Evolutionary conservation across 169 alveolate genomes (phyloP).

Genomic region (Eimeria nieschulzi): DNA sequence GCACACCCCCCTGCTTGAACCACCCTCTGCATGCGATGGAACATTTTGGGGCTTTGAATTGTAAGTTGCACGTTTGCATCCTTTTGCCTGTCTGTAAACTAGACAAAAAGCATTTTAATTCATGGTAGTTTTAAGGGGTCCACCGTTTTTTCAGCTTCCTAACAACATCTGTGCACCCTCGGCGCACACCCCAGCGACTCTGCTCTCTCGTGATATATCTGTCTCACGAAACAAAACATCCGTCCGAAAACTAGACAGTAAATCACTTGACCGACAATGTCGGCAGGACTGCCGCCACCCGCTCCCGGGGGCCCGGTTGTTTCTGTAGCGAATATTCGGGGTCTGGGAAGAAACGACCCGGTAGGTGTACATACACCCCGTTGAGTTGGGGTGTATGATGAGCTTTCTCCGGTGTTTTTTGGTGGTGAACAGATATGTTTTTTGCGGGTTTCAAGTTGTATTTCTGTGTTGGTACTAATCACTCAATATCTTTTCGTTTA

Average conservation of each 20-base stretch:
- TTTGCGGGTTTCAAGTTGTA: neutral
- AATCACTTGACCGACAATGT: conserved; percentile 24
- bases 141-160: too few species aligned
- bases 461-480: neutral
- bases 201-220: too few species aligned
- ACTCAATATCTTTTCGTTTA: neutral
- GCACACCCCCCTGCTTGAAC: too few species aligned
- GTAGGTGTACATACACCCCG: conserved; percentile 3
- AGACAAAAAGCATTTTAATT: neutral
- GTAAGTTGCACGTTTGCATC: too few species aligned
- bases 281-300: conserved; percentile 48
- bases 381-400: neutral
- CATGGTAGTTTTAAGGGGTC: too few species aligned
- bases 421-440: neutral
- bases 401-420: neutral
- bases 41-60: too few species aligned
- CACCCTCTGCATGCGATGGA: too few species aligned
- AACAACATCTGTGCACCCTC: too few species aligned
- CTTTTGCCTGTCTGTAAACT: too few species aligned
- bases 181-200: too few species aligned
- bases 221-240: too few species aligned
- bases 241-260: too few species aligned
- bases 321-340: conserved; percentile 74
- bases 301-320: conserved; percentile 65
- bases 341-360: conserved; percentile 70